Evolutionary conservation across 768 basidiomycete genomes (phyloP).

Genomic region (Lactifluus pinguis): DNA sequence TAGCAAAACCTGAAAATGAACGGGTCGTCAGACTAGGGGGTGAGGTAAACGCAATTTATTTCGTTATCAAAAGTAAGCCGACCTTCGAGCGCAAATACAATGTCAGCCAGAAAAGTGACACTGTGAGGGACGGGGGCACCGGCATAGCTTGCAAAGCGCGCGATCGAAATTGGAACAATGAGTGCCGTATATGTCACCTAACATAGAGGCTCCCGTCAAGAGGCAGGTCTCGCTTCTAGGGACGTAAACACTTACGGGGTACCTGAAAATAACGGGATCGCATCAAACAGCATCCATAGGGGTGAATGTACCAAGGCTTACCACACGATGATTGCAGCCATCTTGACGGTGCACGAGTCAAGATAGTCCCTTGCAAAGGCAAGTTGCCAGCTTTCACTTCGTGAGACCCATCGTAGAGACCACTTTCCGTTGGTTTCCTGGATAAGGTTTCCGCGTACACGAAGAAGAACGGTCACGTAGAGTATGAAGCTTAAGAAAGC

Average conservation of each 20-base stretch:
- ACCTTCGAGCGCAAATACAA: slow-evolving; percentile 29
- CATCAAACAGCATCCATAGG: not conserved
- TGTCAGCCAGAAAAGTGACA: slow-evolving; percentile 27
- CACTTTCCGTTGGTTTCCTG: slow-evolving; percentile 22
- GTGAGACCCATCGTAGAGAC: slow-evolving; percentile 27
- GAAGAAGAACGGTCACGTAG: slow-evolving; percentile 29
- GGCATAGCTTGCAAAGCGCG: slow-evolving; percentile 27
- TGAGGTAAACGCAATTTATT: too few species aligned
- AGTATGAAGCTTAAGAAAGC: slow-evolving; percentile 27
- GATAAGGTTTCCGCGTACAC: slow-evolving; percentile 31
- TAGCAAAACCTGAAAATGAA: slow-evolving; percentile 24
- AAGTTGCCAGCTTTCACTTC: slow-evolving; percentile 27
- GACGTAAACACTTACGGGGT: slow-evolving; percentile 19
- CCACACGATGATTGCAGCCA: slow-evolving; percentile 30
- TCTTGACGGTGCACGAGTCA: slow-evolving; percentile 26
- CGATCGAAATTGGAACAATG: slow-evolving; percentile 28
- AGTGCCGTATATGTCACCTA: slow-evolving; percentile 27
- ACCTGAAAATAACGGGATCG: slow-evolving; percentile 5
- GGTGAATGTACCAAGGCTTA: slow-evolving; percentile 7
- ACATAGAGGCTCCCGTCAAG: not conserved
- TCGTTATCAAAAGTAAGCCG: not conserved
- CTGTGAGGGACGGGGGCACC: slow-evolving; percentile 24
- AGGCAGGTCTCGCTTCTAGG: not conserved
- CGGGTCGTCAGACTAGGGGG: not conserved
- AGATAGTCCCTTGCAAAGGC: slow-evolving; percentile 27